Evolutionary conservation across 139 green algal genomes (phyloP), one percentile per base, ranked within the genome.

Genomic region (Volvox reticuliferus): DNA sequence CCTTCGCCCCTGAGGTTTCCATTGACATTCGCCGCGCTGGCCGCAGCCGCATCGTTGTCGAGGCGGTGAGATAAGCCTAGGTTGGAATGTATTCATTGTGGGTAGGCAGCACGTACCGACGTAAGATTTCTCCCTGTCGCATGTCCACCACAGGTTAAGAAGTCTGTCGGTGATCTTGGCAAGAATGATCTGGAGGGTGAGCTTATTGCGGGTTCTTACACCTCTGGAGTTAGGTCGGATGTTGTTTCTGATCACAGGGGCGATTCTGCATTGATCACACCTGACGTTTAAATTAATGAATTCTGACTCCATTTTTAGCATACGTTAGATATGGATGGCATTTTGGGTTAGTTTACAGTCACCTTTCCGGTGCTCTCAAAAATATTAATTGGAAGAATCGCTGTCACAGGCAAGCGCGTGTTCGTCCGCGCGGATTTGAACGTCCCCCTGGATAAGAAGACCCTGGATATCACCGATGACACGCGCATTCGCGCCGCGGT

Each of bases 101-200:
- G 73, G 73, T 33, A 79, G 35, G 2, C 20, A 79, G 37, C 28
- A 44, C 37, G 35, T 16, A 33, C 61, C 32, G 32, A 62, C 33
- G 5, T 77, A 21, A 19, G 61, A 32, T 24, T 55, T 16, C 73
- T 37, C 44, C 65, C 12, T 32, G 14, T 75, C 14, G 67, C 67
- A 75, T 6, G 26, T 55, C 24, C 24, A 24, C 12, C 21, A 73
- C 69, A 89, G 85, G 85, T 82, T 13, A 99, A 99, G 96, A 98
- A 97, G 95, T 97, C 92, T 30, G 98, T 99, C 0, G 96, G 97
- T 37, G 97, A 99, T 94, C 95, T 99, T 67, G 92, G 50, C 67
- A 98, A 99, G 95, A 94, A 92, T 21, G 98, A 99, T 79, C 95
- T 99, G 26, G 96, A 99, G 94, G 98, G 98, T 92, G 99, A 99